Percentiles rank a stretch among this genome's conserved stretches.
These are phyloP conservation scores for Pachysandra terminalis DNA, from an alignment of 164 flowering plant species.

Conservation along the genomic window DNA sequence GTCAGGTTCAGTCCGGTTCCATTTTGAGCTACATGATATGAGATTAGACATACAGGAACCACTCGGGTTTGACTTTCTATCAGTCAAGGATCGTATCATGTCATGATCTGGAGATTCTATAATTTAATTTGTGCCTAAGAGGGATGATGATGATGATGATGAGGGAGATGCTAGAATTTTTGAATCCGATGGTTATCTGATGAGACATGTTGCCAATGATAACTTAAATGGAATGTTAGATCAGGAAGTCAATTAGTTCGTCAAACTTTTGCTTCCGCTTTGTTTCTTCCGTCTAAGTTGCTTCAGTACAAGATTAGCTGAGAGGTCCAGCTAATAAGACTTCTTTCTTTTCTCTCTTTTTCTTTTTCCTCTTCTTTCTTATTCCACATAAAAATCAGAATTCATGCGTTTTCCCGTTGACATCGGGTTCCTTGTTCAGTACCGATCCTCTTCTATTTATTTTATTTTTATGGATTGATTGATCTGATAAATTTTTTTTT, in stretches of 20 bases:
- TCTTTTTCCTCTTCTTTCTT: neutral
- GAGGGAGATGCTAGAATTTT: neutral
- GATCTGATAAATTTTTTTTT: no score
- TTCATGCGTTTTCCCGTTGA: no score
- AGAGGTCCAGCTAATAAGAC: slow-evolving; percentile 9
- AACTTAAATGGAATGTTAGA: no score
- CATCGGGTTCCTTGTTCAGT: no score
- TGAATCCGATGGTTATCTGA: neutral
- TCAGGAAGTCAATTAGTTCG: neutral
- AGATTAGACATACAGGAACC: no score
- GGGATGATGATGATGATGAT: neutral
- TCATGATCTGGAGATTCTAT: neutral
- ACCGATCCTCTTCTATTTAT: no score
- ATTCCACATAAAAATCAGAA: neutral
- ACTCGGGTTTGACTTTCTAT: no score
- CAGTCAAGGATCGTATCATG: no score
- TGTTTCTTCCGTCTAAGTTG: neutral
- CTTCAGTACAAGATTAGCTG: slow-evolving; percentile 14
- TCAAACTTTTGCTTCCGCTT: neutral
- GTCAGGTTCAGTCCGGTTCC: no score
- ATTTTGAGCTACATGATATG: no score
- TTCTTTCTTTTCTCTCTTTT: neutral
- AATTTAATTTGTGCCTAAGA: neutral
- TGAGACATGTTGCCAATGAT: neutral
- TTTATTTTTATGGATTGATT: no score